These are phyloP conservation scores for Penicillium lagena DNA, from an alignment of 495 filamentous ascomycete species.

Conservation along the genomic window DNA sequence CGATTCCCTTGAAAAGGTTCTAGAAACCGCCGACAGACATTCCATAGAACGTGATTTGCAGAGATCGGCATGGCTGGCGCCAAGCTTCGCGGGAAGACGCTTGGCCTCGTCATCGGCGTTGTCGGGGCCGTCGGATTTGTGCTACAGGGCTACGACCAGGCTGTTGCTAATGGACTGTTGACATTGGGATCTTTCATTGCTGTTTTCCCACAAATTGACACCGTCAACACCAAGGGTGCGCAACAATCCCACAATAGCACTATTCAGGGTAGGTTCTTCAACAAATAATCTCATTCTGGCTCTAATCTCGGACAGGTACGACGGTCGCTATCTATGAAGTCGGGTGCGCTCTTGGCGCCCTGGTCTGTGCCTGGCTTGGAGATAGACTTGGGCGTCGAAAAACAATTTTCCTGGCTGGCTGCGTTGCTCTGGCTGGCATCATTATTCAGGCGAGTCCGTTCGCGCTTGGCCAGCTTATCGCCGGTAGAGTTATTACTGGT, in stretches of 20 bases:
- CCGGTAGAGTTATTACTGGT: constrained; percentile 16
- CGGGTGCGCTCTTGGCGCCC: constrained; percentile 39
- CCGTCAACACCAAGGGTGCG: constrained; percentile 27
- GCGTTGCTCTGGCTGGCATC: constrained; percentile 10
- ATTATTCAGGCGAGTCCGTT: constrained; percentile 15
- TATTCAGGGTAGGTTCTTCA: constrained; percentile 15
- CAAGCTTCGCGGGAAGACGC: constrained; percentile 9
- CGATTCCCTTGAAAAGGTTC: too few species aligned
- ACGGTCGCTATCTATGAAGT: constrained; percentile 37
- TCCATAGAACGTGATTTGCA: too few species aligned
- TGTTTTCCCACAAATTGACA: constrained; percentile 46
- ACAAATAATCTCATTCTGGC: not conserved
- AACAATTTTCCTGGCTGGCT: constrained; percentile 25
- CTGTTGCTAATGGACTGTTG: constrained; percentile 29
- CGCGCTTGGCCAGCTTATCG: constrained; percentile 17
- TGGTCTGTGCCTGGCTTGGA: constrained; percentile 35
- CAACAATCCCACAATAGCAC: constrained; percentile 27
- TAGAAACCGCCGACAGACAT: too few species aligned
- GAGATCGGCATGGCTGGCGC: not conserved
- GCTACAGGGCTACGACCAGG: constrained; percentile 44
- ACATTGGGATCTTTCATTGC: constrained; percentile 25
- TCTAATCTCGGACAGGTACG: constrained; percentile 9
- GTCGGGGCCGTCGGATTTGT: constrained; percentile 24
- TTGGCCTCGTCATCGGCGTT: constrained; percentile 9
- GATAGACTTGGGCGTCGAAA: constrained; percentile 33